phyloP scores from a whole-genome alignment of 2,329 filamentous ascomycete genomes.

The Blastomyces emzantsi region DNA sequence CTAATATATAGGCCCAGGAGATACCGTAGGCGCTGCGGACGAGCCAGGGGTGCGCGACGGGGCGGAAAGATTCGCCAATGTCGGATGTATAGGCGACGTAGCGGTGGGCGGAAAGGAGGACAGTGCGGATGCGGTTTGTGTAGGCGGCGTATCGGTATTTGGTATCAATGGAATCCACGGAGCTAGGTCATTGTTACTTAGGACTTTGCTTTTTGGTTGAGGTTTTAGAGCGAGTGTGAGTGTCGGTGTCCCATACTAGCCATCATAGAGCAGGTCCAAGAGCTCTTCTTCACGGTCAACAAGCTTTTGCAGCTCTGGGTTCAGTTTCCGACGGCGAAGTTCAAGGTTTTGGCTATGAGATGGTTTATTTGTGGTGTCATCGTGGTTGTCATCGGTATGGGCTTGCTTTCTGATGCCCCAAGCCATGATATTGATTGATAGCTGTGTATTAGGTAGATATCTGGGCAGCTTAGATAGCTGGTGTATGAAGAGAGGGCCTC shows the following conservation, averaged over 20 bases:
- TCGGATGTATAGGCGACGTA: slow-evolving; percentile 97
- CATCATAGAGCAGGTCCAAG: slow-evolving; percentile 67
- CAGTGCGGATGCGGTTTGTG: slow-evolving; percentile 71
- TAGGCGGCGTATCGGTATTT: slow-evolving; percentile 89
- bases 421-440: slow-evolving; percentile 20
- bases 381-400: slow-evolving; percentile 19
- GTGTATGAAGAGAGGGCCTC: not conserved
- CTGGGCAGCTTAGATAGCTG: not conserved
- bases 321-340: slow-evolving; percentile 33
- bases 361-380: slow-evolving; percentile 26
- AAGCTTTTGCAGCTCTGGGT: slow-evolving; percentile 47
- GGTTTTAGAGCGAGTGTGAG: not conserved
- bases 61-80: slow-evolving; percentile 92
- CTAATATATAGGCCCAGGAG: slow-evolving; percentile 85
- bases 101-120: slow-evolving; percentile 81
- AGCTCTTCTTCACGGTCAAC: slow-evolving; percentile 60
- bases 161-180: slow-evolving; percentile 71
- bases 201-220: not conserved
- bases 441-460: not conserved
- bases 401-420: slow-evolving; percentile 30
- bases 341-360: slow-evolving; percentile 33
- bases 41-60: slow-evolving; percentile 75
- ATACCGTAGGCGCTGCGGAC: slow-evolving; percentile 79
- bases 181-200: slow-evolving; percentile 37
- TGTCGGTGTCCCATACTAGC: slow-evolving; percentile 52